Base-by-base conservation (phyloP, 129 eudicot species). In the Centrapalus pauciflorus region DNA sequence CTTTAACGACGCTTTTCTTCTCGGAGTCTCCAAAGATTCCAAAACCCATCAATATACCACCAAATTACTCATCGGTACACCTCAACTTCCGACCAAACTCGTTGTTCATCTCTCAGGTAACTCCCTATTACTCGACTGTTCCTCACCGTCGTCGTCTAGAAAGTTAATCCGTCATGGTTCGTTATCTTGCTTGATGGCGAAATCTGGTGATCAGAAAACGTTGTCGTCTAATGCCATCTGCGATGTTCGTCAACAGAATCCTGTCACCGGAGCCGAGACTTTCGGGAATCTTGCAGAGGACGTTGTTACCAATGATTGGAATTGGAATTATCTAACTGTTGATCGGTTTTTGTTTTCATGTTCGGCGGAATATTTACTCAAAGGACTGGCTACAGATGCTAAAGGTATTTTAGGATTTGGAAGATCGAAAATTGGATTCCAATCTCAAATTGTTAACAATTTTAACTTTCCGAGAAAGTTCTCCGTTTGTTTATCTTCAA, bases 341-440 rank as follows among this genome's bases (percentile, higher is more conserved):
- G 83, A 76, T 23, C 52, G 21, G 21, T 77, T 91, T 11, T n/a
- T 91, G 50, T 70, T 75, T 41, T 81, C 85, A 0, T 85, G 87
- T 61, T 79, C 87, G 5, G 76, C 83, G 20, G 56, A 76, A 2
- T 24, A 26, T 49, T 58, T 91, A 41, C 55, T 85, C 1, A 54
- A 64, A 5, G 88, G 96, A 7, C 52, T 90, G 23, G 82, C 82
- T 7, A 3, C 33, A 12, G 77, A 79, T 7, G 83, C 95, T 1
- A 73, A 56, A 1, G 97, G 97, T n/a, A 67, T 85, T 37, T 74
- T 91, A 33, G 94, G 97, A 25, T 57, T 91, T 0, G 97, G 96
- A 14, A 81, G 77, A 17, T 52, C 88, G 2, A 83, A 87, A 35
- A 32, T 81, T 5, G 79, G 85, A 0, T 83, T 85, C 1, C 82